phyloP scores from a whole-genome alignment of 768 basidiomycete species.

The Agrocybe chaxingu region DNA sequence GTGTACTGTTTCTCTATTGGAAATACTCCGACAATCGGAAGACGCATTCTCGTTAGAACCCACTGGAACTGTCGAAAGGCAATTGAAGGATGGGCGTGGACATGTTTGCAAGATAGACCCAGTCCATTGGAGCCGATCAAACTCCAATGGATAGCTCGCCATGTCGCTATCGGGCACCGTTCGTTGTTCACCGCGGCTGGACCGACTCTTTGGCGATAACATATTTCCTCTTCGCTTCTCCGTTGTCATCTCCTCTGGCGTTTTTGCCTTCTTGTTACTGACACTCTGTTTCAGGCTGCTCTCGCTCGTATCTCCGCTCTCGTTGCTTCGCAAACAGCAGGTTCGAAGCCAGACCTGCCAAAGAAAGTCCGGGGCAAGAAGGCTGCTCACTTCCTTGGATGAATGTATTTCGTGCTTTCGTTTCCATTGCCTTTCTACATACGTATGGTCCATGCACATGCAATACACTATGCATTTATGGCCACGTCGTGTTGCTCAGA shows the following conservation, averaged over 20 bases:
- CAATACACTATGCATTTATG: constrained; percentile 22
- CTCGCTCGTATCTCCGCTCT: constrained; percentile 78
- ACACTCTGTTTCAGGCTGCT: constrained; percentile 50
- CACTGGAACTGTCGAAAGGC: constrained; percentile 63
- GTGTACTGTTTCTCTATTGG: constrained; percentile 11
- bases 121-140: constrained; percentile 57
- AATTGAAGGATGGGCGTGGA: constrained; percentile 91
- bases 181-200: constrained; percentile 51
- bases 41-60: constrained; percentile 91
- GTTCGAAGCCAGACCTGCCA: constrained; percentile 56
- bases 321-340: constrained; percentile 61
- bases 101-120: constrained; percentile 81
- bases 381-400: constrained; percentile 27
- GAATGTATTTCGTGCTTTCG: constrained; percentile 22
- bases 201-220: constrained; percentile 77
- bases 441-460: constrained; percentile 25
- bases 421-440: constrained; percentile 23
- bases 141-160: constrained; percentile 52
- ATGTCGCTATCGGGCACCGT: constrained; percentile 81
- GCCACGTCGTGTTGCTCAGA: neutral
- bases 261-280: constrained; percentile 22
- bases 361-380: constrained; percentile 79
- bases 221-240: constrained; percentile 25
- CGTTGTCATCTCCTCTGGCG: constrained; percentile 10
- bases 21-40: constrained; percentile 3